Evolutionary conservation across 768 basidiomycete species (phyloP).

Genomic region (Suillus placidus): DNA sequence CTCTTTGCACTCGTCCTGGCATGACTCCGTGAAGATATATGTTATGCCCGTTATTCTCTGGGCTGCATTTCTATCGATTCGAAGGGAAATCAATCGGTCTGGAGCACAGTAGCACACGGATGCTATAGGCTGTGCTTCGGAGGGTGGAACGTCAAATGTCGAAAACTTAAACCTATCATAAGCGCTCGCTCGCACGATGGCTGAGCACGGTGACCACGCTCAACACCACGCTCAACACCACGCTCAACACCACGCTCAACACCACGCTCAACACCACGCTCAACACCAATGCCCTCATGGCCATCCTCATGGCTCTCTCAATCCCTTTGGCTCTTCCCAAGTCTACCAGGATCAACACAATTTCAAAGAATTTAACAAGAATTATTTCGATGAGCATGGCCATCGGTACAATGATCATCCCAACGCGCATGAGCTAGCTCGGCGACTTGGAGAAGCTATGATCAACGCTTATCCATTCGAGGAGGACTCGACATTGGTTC

Average conservation of each 20-base stretch:
- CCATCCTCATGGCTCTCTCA: neutral
- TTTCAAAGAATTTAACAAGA: conserved; percentile 28
- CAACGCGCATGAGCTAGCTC: conserved; percentile 23
- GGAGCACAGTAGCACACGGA: neutral
- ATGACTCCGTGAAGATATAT: neutral
- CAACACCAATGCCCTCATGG: neutral
- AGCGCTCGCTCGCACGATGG: conserved; percentile 4
- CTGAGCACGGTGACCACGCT: conserved; percentile 4
- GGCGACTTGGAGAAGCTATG: conserved; percentile 32
- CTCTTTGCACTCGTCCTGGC: neutral
- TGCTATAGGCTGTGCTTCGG: neutral
- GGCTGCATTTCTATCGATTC: neutral
- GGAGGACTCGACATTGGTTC: conserved; percentile 54
- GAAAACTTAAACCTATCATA: neutral
- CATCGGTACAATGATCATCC: conserved; percentile 29
- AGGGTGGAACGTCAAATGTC: neutral
- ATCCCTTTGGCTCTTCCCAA: neutral
- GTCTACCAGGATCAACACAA: neutral
- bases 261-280: neutral
- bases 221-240: neutral
- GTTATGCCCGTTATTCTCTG: neutral
- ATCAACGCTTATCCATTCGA: conserved; percentile 49
- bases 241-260: too few relatives aligned
- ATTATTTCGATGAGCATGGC: conserved; percentile 29
- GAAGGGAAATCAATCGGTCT: neutral